A percentile compares a stretch with the other conserved stretches of the same genome.
These are phyloP conservation scores for Pontederia paniculata DNA, from an alignment of 176 grass and related monocot genomes.

Conservation along the genomic window DNA sequence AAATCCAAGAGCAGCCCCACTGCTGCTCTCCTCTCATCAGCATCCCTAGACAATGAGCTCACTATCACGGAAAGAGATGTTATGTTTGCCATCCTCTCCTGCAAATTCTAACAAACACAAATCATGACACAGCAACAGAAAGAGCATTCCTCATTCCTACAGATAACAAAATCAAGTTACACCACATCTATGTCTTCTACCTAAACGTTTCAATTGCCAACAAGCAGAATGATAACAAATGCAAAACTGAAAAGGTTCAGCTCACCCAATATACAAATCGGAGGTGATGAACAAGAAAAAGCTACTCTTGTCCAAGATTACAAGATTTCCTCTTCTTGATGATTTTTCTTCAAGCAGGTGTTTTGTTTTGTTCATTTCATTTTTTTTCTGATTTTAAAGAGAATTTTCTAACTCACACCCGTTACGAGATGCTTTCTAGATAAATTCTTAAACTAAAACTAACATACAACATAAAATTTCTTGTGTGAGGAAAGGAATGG, in stretches of 20 bases:
- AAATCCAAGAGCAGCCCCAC: conserved; percentile 55
- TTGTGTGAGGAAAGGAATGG: neutral
- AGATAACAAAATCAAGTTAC: neutral
- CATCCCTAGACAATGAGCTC: conserved; percentile 48
- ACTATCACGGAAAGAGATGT: conserved; percentile 66
- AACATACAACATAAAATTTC: conserved; percentile 13
- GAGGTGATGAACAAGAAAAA: too few species aligned
- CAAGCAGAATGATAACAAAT: conserved; percentile 1
- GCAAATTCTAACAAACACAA: neutral
- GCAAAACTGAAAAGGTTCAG: neutral
- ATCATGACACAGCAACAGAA: neutral
- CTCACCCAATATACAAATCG: neutral
- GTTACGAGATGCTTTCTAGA: neutral
- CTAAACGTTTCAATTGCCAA: too few species aligned
- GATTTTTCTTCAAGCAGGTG: too few species aligned
- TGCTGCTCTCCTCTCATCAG: conserved; percentile 44
- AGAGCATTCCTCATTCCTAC: neutral
- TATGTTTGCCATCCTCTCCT: conserved; percentile 61
- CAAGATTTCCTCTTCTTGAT: too few species aligned
- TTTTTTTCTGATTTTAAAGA: neutral
- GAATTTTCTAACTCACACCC: neutral
- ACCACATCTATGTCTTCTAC: neutral
- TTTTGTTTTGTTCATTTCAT: too few species aligned
- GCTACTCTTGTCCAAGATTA: too few species aligned
- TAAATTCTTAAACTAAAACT: neutral